These are phyloP conservation scores for Elsinoe arachidis DNA, from an alignment of 2,329 filamentous ascomycete genomes.

Conservation along the genomic window DNA sequence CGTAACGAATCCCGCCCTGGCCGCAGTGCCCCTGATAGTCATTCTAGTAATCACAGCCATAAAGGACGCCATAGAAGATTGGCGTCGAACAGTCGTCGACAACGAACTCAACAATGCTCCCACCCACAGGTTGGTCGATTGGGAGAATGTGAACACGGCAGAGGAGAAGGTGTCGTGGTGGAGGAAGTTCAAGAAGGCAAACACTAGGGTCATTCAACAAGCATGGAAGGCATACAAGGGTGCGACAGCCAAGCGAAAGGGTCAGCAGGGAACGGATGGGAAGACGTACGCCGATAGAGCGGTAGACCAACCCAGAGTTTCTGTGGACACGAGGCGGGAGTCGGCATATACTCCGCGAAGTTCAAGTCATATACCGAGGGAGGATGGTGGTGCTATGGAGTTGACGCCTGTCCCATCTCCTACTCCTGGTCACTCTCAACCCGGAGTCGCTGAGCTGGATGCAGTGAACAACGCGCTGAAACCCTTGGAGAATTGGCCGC, in stretches of 20 bases:
- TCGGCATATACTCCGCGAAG: slow-evolving; percentile 48
- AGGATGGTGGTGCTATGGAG: slow-evolving; percentile 62
- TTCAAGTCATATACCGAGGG: slow-evolving; percentile 38
- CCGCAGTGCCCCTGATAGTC: slow-evolving; percentile 83
- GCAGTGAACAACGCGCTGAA: slow-evolving; percentile 12
- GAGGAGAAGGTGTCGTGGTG: slow-evolving; percentile 78
- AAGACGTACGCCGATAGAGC: slow-evolving; percentile 39
- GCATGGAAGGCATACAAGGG: slow-evolving; percentile 42
- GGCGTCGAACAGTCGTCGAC: slow-evolving; percentile 80
- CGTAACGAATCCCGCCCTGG: slow-evolving; percentile 78
- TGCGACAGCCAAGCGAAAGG: slow-evolving; percentile 30
- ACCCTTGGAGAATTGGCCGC: slow-evolving; percentile 17
- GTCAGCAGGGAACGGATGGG: slow-evolving; percentile 27
- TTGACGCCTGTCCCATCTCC: slow-evolving; percentile 94
- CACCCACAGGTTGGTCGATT: slow-evolving; percentile 79
- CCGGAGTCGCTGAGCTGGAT: slow-evolving; percentile 30
- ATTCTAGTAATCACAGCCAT: slow-evolving; percentile 82
- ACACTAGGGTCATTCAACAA: slow-evolving; percentile 52
- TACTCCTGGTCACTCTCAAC: slow-evolving; percentile 45
- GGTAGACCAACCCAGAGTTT: slow-evolving; percentile 53
- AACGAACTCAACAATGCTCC: slow-evolving; percentile 94
- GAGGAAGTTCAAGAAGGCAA: slow-evolving; percentile 87
- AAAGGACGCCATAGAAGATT: slow-evolving; percentile 95
- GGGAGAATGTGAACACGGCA: slow-evolving; percentile 86
- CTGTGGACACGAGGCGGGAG: slow-evolving; percentile 54